phyloP scores from a whole-genome alignment of 169 alveolate species.

The Plasmodium gonderi region DNA sequence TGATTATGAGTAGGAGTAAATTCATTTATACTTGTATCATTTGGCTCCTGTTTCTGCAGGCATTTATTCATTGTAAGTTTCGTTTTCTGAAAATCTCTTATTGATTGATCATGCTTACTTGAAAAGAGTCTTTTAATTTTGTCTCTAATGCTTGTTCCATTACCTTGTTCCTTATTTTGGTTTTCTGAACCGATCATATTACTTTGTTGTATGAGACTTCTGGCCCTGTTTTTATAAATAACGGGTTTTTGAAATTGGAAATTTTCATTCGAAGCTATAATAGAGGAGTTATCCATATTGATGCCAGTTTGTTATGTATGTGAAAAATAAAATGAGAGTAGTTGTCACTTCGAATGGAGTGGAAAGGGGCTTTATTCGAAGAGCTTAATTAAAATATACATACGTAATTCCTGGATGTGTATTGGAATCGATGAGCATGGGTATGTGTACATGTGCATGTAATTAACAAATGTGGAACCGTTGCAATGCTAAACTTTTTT shows the following conservation, averaged over 20 bases:
- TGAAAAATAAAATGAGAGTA: background rate
- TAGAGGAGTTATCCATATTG: slow-evolving; percentile 39
- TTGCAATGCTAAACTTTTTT: background rate
- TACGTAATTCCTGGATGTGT: background rate
- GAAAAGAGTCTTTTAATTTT: slow-evolving; percentile 59
- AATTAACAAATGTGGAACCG: background rate
- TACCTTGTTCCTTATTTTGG: slow-evolving; percentile 1
- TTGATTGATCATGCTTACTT: slow-evolving; percentile 23
- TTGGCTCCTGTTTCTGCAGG: background rate
- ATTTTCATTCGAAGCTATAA: slow-evolving; percentile 11
- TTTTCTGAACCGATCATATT: background rate
- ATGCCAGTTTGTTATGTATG: background rate
- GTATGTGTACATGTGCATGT: background rate
- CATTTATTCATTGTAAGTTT: slow-evolving; percentile 30
- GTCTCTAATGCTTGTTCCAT: slow-evolving; percentile 43
- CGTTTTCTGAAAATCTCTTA: slow-evolving; percentile 14
- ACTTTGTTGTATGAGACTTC: slow-evolving; percentile 17
- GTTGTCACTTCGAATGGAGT: background rate
- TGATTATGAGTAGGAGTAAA: background rate
- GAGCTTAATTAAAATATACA: background rate
- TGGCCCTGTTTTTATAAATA: slow-evolving; percentile 44
- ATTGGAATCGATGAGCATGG: background rate
- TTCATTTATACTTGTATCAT: background rate
- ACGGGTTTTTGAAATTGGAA: slow-evolving; percentile 31
- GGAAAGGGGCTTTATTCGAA: background rate